Conservation (phyloP, 1,284 basidiomycete genomes). For the Ganoderma leucocontextum region DNA sequence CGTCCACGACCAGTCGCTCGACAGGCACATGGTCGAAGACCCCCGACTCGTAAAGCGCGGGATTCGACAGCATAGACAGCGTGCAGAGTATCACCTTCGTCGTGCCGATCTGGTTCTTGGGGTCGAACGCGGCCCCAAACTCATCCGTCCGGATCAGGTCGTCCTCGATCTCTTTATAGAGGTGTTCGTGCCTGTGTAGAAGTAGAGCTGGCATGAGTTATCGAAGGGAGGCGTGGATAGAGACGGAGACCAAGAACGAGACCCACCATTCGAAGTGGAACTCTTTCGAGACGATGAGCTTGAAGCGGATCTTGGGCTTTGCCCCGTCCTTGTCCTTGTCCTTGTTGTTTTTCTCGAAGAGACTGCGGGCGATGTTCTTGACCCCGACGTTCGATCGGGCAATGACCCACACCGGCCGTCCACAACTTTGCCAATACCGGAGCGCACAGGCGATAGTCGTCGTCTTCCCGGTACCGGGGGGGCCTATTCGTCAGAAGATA, state of each 20-base stretch:
- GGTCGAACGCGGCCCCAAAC: conserved; percentile 40
- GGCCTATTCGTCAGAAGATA: conserved; percentile 17
- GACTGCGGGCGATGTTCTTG: conserved; percentile 60
- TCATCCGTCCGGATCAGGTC: conserved; percentile 61
- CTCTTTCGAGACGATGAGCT: conserved; percentile 56
- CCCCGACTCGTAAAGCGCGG: conserved; percentile 25
- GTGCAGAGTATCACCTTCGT: conserved; percentile 70
- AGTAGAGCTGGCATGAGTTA: background rate
- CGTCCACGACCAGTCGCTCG: conserved; percentile 52
- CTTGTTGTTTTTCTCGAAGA: conserved; percentile 38
- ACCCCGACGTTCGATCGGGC: conserved; percentile 53
- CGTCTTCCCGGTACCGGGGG: conserved; percentile 43
- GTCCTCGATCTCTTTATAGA: conserved; percentile 55
- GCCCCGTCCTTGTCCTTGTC: no score
- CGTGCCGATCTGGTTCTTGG: conserved; percentile 33
- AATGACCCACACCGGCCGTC: conserved; percentile 38
- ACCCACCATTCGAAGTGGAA: conserved; percentile 65
- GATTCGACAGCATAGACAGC: conserved; percentile 70
- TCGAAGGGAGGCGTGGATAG: background rate
- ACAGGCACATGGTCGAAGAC: conserved; percentile 49
- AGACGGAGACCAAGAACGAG: background rate
- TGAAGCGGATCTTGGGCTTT: conserved; percentile 42
- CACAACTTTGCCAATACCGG: conserved; percentile 16
- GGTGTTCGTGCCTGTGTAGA: conserved; percentile 71
- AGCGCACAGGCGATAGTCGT: conserved; percentile 44